Conservation (phyloP, 176 grass and related monocot genomes). For the Zoysia pacifica region DNA sequence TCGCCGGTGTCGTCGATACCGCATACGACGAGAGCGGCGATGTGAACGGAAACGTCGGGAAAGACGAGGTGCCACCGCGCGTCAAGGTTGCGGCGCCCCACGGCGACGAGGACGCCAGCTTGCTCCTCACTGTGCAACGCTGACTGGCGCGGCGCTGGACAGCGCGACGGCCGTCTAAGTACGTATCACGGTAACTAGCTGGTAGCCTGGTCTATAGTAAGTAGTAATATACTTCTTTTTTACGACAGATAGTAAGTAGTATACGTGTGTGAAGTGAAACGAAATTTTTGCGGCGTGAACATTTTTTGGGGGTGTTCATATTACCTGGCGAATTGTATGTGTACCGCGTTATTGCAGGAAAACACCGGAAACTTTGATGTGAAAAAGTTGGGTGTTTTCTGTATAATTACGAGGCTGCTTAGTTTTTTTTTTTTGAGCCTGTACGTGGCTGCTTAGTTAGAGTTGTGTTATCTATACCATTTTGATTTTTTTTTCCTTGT, state of each 20-base stretch:
- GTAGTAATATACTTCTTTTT: too few relatives aligned
- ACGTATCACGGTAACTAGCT: constrained; percentile 36
- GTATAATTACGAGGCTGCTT: constrained; percentile 36
- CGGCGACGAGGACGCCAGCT: constrained; percentile 56
- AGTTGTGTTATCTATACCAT: neutral
- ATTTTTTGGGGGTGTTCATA: constrained; percentile 23
- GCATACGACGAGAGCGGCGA: neutral
- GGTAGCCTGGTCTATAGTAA: constrained; percentile 15
- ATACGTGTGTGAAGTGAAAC: constrained; percentile 6
- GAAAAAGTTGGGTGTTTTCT: constrained; percentile 10
- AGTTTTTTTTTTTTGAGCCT: neutral
- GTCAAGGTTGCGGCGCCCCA: constrained; percentile 51
- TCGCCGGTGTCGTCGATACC: neutral
- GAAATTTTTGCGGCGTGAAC: constrained; percentile 6
- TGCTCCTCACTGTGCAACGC: constrained; percentile 49
- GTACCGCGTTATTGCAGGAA: constrained; percentile 36
- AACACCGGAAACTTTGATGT: constrained; percentile 30
- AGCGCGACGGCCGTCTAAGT: constrained; percentile 35
- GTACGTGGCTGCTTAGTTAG: neutral
- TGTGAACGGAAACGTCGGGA: constrained; percentile 33
- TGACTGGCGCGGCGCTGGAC: constrained; percentile 40
- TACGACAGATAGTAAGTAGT: neutral
- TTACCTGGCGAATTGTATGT: neutral
- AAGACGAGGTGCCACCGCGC: constrained; percentile 38
- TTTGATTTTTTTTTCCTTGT: neutral